A percentile compares a stretch with the other conserved stretches of the same genome.
Evolutionary conservation across 192 early-diverging fungal species (phyloP).

Genomic region (Coemansia interrupta): DNA sequence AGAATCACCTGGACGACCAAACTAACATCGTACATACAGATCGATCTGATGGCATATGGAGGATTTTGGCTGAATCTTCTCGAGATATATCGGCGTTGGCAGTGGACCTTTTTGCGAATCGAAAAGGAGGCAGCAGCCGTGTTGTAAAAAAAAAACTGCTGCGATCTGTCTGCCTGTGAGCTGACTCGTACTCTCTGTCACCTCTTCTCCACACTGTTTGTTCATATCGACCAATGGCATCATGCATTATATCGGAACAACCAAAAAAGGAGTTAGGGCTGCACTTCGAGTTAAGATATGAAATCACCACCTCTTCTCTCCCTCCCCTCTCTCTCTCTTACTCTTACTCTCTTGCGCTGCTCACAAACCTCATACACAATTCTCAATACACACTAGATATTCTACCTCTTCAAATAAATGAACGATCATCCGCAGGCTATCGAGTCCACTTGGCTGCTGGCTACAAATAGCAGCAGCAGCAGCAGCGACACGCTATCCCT

Average conservation of each 20-base stretch:
- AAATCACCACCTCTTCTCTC: too few relatives aligned
- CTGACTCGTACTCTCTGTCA: too few relatives aligned
- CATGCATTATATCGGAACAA: not conserved
- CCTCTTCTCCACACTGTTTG: too few relatives aligned
- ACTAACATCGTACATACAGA: conserved; percentile 58
- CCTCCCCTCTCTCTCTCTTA: not conserved
- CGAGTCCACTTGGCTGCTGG: conserved; percentile 1
- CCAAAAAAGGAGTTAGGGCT: not conserved
- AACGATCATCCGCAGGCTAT: not conserved
- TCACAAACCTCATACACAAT: too few relatives aligned
- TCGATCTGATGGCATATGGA: conserved; percentile 63
- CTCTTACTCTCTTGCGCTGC: too few relatives aligned
- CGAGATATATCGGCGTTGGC: conserved; percentile 83
- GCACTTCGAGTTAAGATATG: not conserved
- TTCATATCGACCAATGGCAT: too few relatives aligned
- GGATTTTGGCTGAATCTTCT: conserved; percentile 75
- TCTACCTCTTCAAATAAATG: too few relatives aligned
- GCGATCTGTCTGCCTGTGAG: not conserved
- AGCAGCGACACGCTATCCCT: too few relatives aligned
- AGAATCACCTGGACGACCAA: conserved; percentile 86
- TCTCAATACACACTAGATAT: too few relatives aligned
- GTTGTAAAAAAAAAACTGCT: not conserved
- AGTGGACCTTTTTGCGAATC: conserved; percentile 92
- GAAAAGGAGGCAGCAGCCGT: conserved; percentile 56
- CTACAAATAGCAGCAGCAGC: not conserved